Percentiles rank a stretch among this genome's conserved stretches.
phyloP scores from a whole-genome alignment of 2,329 filamentous ascomycete genomes.

The Calonectria henricotiae region DNA sequence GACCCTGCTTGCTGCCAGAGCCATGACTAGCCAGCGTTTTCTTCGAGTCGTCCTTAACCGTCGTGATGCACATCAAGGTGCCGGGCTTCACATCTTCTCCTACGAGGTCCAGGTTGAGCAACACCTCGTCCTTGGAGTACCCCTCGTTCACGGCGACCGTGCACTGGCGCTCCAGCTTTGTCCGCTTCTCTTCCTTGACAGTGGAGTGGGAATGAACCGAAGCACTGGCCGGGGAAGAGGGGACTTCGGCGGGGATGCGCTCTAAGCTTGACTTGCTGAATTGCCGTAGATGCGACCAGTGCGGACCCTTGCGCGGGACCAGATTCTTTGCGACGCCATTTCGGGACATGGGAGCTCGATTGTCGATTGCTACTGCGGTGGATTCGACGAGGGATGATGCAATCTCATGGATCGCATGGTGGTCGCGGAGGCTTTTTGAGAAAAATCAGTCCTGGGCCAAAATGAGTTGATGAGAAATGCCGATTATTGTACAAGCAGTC shows the following conservation, averaged over 20 bases:
- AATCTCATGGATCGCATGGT: conserved; percentile 49
- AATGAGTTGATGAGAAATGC: conserved; percentile 30
- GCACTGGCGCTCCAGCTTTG: conserved; percentile 65
- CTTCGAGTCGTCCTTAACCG: conserved; percentile 68
- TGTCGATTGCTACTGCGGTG: conserved; percentile 45
- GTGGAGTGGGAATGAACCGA: conserved; percentile 71
- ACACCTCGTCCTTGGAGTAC: conserved; percentile 83
- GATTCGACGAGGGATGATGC: conserved; percentile 41
- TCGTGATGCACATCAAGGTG: conserved; percentile 81
- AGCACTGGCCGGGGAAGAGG: conserved; percentile 65
- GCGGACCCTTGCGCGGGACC: conserved; percentile 64
- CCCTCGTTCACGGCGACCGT: conserved; percentile 79
- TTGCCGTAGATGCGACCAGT: conserved; percentile 71
- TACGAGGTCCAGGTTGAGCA: conserved; percentile 83
- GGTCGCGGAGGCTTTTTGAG: conserved; percentile 35
- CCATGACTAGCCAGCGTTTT: conserved; percentile 56
- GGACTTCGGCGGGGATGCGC: conserved; percentile 59
- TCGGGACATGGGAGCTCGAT: conserved; percentile 52
- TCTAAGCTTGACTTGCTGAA: conserved; percentile 67
- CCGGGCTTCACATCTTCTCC: conserved; percentile 76
- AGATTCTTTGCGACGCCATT: conserved; percentile 50
- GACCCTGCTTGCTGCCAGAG: conserved; percentile 55
- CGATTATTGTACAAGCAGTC: conserved; percentile 36
- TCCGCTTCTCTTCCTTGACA: conserved; percentile 55
- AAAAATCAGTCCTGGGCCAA: neutral